These are phyloP conservation scores for Cronartium ribicola DNA, from an alignment of 1,284 basidiomycete species.

Conservation along the genomic window DNA sequence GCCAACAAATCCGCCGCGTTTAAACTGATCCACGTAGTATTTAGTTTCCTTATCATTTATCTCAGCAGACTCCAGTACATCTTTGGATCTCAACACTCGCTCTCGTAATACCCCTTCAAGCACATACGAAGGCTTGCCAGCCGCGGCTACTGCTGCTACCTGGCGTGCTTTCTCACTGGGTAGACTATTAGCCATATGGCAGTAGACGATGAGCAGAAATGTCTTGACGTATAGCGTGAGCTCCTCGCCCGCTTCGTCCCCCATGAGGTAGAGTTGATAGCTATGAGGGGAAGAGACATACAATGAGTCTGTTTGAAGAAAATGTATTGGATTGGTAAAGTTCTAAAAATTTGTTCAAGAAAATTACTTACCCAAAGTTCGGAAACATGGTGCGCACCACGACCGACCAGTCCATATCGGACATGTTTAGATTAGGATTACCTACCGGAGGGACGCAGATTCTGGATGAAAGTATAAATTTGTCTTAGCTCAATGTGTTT, in stretches of 20 bases:
- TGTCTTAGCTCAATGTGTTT: neutral
- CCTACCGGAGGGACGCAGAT: constrained; percentile 27
- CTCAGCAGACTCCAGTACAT: constrained; percentile 14
- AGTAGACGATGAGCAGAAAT: constrained; percentile 10
- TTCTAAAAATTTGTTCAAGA: neutral
- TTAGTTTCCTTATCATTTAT: constrained; percentile 23
- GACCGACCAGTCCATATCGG: neutral
- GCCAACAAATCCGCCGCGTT: constrained; percentile 9
- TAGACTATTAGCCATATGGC: constrained; percentile 9
- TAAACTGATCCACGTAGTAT: constrained; percentile 9
- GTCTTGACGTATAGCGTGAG: constrained; percentile 4
- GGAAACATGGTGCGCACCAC: constrained; percentile 18
- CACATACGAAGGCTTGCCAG: neutral
- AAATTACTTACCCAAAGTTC: constrained; percentile 16
- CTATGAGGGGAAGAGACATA: neutral
- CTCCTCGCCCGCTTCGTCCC: neutral
- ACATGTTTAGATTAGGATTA: neutral
- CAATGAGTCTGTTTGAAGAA: neutral
- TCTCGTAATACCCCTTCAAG: neutral
- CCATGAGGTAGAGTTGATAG: constrained; percentile 36
- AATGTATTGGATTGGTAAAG: neutral
- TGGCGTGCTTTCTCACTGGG: neutral
- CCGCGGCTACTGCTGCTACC: neutral
- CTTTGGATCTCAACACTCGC: constrained; percentile 5
- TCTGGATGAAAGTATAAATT: neutral